These are phyloP conservation scores for Anastatica hierochuntica DNA, from an alignment of 345 rosid species.

Conservation along the genomic window DNA sequence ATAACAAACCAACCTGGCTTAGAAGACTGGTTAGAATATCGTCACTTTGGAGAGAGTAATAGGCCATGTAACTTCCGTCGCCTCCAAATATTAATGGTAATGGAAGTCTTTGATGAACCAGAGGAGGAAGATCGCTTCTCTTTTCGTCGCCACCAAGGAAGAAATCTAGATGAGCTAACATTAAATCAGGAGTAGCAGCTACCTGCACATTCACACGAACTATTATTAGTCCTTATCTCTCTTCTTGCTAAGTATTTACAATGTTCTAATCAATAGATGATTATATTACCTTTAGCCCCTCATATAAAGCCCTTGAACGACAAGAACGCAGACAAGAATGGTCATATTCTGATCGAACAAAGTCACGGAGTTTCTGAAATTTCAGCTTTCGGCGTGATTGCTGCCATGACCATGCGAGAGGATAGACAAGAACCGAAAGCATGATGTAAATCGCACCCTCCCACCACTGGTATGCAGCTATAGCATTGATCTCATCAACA, in stretches of 20 bases:
- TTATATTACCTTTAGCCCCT: conserved; percentile 77
- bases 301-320: conserved; percentile 92
- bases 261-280: neutral
- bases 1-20: conserved; percentile 55
- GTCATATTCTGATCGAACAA: conserved; percentile 90
- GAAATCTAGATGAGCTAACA: conserved; percentile 82
- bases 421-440: conserved; percentile 75
- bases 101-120: conserved; percentile 65
- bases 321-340: conserved; percentile 95
- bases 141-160: conserved; percentile 96
- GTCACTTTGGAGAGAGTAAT: conserved; percentile 74
- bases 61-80: conserved; percentile 89
- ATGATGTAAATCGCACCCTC: conserved; percentile 72
- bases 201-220: conserved; percentile 41
- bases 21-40: conserved; percentile 75
- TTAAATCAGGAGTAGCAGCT: conserved; percentile 71
- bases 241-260: neutral
- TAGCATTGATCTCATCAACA: conserved; percentile 76
- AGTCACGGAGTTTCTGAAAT: conserved; percentile 85
- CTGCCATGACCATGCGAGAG: conserved; percentile 89
- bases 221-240: no score
- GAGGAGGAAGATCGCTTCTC: conserved; percentile 78
- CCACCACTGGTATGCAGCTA: conserved; percentile 98
- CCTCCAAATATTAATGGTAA: conserved; percentile 76
- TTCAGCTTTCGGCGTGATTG: conserved; percentile 65